Evolutionary conservation across 176 grass and related monocot genomes (phyloP).

Genomic region (Oryza glumipatula): DNA sequence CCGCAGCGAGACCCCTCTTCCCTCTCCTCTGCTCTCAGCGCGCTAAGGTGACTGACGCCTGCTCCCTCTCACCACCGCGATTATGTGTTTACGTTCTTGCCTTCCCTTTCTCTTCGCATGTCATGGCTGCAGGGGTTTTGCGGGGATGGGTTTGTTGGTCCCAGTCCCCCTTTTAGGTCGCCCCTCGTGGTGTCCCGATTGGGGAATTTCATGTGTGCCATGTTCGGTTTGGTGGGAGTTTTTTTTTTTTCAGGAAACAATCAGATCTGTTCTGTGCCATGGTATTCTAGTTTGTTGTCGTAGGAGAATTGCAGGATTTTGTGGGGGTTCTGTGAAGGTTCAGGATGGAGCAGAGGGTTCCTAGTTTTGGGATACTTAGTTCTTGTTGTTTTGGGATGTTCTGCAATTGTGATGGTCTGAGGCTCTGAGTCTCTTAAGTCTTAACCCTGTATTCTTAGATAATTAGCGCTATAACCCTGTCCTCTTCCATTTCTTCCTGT

Average conservation of each 20-base stretch:
- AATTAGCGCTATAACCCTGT: background rate
- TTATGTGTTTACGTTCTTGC: background rate
- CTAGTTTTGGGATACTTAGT: background rate
- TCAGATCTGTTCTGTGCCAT: slow-evolving; percentile 42
- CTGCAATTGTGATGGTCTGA: slow-evolving; percentile 18
- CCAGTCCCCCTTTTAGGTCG: background rate
- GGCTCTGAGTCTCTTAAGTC: background rate
- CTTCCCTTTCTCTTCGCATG: background rate
- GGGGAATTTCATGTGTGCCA: background rate
- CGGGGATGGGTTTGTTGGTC: background rate
- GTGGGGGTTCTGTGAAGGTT: no score
- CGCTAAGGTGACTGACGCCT: background rate
- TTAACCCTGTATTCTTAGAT: slow-evolving; percentile 13
- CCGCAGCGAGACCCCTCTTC: no score
- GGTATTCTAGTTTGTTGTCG: background rate
- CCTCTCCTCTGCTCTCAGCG: background rate
- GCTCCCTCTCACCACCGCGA: background rate
- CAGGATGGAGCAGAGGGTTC: slow-evolving; percentile 18
- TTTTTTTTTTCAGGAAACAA: background rate
- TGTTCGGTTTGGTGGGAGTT: background rate
- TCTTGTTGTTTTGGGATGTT: slow-evolving; percentile 3
- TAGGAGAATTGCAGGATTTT: slow-evolving; percentile 15
- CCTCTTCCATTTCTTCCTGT: background rate
- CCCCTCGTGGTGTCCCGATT: background rate
- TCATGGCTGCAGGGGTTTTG: background rate